These are phyloP conservation scores for Actinomucor elegans DNA, from an alignment of 371 early-diverging fungal species.

Conservation along the genomic window DNA sequence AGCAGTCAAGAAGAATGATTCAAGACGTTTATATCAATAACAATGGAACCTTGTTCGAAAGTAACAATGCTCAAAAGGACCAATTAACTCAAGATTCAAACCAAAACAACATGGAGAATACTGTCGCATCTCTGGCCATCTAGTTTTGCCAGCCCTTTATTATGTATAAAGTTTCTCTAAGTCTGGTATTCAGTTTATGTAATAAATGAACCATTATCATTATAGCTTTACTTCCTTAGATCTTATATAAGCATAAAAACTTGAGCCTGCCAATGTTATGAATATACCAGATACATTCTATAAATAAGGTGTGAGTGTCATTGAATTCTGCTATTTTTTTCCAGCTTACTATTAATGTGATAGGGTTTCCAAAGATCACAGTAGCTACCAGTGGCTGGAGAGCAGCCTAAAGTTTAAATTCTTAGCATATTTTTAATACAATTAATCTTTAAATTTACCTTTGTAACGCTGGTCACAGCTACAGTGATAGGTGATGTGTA, in stretches of 20 bases:
- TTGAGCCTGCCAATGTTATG: slow-evolving; percentile 9
- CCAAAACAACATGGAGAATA: not conserved
- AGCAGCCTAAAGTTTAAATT: not conserved
- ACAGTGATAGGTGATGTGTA: slow-evolving; percentile 21
- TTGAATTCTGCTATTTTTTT: not conserved
- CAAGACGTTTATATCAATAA: slow-evolving; percentile 6
- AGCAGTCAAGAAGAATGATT: slow-evolving; percentile 28
- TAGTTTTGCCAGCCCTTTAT: too few species aligned
- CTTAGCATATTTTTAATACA: too few species aligned
- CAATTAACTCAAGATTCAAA: not conserved
- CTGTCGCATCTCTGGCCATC: slow-evolving; percentile 11
- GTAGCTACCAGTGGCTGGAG: slow-evolving; percentile 17
- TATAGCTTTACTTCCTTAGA: slow-evolving; percentile 10
- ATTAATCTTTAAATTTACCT: slow-evolving; percentile 18
- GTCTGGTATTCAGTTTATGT: not conserved
- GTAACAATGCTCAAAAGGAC: not conserved
- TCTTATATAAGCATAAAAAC: slow-evolving; percentile 7
- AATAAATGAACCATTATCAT: too few species aligned
- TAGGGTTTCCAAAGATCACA: slow-evolving; percentile 17
- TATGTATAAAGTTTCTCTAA: not conserved
- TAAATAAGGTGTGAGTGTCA: not conserved
- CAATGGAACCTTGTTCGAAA: too few species aligned
- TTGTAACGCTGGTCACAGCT: slow-evolving; percentile 9
- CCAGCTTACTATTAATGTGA: slow-evolving; percentile 16
- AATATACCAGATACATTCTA: slow-evolving; percentile 20